phyloP scores from a whole-genome alignment of 495 filamentous ascomycete genomes.

The Xylaria acuta region DNA sequence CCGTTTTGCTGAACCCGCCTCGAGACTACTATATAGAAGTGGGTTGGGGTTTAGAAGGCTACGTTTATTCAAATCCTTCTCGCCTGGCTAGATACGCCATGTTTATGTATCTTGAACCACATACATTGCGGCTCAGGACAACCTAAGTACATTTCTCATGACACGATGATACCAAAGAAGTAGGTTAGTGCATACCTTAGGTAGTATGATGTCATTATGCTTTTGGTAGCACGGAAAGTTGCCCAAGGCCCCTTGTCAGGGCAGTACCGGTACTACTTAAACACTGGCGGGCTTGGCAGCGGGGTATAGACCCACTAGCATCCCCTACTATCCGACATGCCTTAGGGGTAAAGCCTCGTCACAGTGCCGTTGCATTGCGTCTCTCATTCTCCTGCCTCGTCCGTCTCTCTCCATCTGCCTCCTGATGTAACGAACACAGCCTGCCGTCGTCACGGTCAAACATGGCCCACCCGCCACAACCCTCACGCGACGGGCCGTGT shows the following conservation, averaged over 20 bases:
- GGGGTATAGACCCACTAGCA: not conserved
- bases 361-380: not conserved
- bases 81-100: not conserved
- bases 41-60: not conserved
- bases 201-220: not conserved
- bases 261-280: not conserved
- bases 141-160: not conserved
- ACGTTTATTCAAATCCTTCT: not conserved
- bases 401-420: not conserved
- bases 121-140: not conserved
- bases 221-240: not conserved
- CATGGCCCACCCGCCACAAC: conserved; percentile 8
- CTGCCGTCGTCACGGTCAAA: not conserved
- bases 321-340: not conserved
- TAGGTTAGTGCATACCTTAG: not conserved
- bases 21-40: not conserved
- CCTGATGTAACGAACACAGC: not conserved
- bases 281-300: conserved; percentile 8
- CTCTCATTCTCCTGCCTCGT: no score
- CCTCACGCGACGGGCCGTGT: conserved; percentile 26
- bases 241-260: not conserved
- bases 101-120: not conserved
- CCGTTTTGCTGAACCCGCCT: not conserved
- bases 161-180: not conserved
- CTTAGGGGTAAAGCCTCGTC: no score